phyloP scores from a whole-genome alignment of 2,329 filamentous ascomycete genomes.

The Trichoderma koningii region DNA sequence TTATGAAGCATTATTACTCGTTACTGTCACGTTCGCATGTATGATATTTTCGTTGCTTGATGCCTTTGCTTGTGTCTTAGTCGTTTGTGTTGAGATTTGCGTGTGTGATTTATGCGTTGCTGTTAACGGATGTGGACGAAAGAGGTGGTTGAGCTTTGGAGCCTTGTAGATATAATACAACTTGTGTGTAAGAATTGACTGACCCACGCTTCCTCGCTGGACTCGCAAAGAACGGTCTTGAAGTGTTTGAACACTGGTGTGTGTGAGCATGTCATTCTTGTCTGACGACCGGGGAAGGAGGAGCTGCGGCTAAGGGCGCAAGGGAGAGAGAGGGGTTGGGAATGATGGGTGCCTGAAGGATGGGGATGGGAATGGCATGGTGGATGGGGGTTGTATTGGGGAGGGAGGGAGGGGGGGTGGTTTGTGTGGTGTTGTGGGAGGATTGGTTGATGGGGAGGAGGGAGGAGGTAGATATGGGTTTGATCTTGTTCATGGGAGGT shows the following conservation, averaged over 20 bases:
- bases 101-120: no score
- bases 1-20: background rate
- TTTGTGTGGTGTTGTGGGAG: background rate
- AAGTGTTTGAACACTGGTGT: background rate
- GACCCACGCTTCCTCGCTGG: background rate
- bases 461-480: background rate
- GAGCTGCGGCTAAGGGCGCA: conserved; percentile 21
- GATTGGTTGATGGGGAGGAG: background rate
- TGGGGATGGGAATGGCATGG: background rate
- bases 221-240: no score
- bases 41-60: background rate
- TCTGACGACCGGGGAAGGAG: background rate
- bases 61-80: background rate
- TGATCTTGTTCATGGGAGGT: background rate
- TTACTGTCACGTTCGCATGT: background rate
- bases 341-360: conserved; percentile 15
- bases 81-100: no score
- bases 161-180: no score
- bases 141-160: no score
- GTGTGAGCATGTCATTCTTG: background rate
- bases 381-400: background rate
- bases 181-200: no score
- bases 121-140: no score
- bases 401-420: no score
- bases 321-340: conserved; percentile 14